phyloP scores from a whole-genome alignment of 2,329 filamentous ascomycete species.

The Aureobasidium leucospermi region DNA sequence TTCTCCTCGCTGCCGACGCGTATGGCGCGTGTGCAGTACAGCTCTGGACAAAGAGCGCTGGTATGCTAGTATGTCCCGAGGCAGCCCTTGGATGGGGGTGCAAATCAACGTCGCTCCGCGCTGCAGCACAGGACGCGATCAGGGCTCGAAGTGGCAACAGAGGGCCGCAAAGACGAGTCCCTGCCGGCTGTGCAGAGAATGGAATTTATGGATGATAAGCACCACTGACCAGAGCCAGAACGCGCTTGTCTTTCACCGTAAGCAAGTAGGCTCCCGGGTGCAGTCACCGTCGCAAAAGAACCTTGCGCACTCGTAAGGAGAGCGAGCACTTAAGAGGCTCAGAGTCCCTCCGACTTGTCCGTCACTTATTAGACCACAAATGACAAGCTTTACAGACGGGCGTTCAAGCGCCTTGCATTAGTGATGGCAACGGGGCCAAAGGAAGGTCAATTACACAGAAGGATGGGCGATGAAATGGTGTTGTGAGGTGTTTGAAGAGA shows the following conservation, averaged over 20 bases:
- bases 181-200: neutral
- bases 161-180: constrained; percentile 10
- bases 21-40: neutral
- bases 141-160: constrained; percentile 13
- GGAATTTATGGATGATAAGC: constrained; percentile 14
- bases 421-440: constrained; percentile 2
- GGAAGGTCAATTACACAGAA: constrained; percentile 8
- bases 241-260: constrained; percentile 10
- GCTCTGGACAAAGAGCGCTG: neutral
- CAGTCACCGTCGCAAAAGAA: constrained; percentile 16
- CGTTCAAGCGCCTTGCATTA: constrained; percentile 11
- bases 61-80: neutral
- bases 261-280: constrained; percentile 12
- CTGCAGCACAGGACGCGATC: constrained; percentile 9
- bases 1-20: neutral
- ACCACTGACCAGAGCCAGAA: constrained; percentile 14
- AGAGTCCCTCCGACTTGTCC: constrained; percentile 12
- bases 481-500: constrained; percentile 2
- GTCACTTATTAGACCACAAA: constrained; percentile 12
- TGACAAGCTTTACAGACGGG: constrained; percentile 13
- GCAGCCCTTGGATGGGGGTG: neutral
- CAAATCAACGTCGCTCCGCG: constrained; percentile 9
- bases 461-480: neutral
- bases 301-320: constrained; percentile 14
- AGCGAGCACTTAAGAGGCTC: constrained; percentile 14